These are phyloP conservation scores for Lagenidium giganteum DNA, from an alignment of 352 stramenopile genomes.

Conservation along the genomic window DNA sequence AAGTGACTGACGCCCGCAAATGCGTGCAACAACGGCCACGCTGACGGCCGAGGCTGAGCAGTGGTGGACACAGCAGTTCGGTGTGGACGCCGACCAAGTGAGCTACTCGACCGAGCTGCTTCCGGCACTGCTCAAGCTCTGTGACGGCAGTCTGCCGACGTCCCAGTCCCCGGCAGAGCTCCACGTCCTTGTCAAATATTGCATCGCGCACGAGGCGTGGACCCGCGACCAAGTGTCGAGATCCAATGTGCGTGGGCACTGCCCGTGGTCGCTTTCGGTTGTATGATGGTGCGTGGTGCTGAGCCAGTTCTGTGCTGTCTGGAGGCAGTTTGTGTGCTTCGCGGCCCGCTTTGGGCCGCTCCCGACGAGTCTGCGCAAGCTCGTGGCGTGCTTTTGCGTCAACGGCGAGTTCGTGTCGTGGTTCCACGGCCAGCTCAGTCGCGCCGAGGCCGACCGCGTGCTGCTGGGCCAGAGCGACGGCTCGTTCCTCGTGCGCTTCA, in stretches of 20 bases:
- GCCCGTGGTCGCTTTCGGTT: neutral
- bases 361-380: slow-evolving; percentile 41
- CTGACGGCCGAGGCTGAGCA: slow-evolving; percentile 2
- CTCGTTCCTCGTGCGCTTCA: slow-evolving; percentile 75
- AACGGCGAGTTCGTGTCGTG: slow-evolving; percentile 58
- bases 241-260: neutral
- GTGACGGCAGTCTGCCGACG: slow-evolving; percentile 25
- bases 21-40: too few species aligned
- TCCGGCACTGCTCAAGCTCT: slow-evolving; percentile 39
- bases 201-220: slow-evolving; percentile 36
- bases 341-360: slow-evolving; percentile 70
- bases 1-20: too few species aligned
- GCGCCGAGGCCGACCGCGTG: slow-evolving; percentile 39
- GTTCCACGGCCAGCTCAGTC: slow-evolving; percentile 64
- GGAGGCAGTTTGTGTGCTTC: slow-evolving; percentile 45
- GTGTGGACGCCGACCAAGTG: slow-evolving; percentile 8
- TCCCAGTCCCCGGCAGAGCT: slow-evolving; percentile 49
- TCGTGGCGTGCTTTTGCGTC: slow-evolving; percentile 55
- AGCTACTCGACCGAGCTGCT: slow-evolving; percentile 40
- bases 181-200: slow-evolving; percentile 46
- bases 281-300: slow-evolving; percentile 4
- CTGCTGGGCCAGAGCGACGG: slow-evolving; percentile 28
- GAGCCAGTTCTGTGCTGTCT: too few species aligned
- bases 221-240: slow-evolving; percentile 22
- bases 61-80: slow-evolving; percentile 20